Base-by-base conservation (phyloP, 371 early-diverging fungal species). In the Mucor piriformis region DNA sequence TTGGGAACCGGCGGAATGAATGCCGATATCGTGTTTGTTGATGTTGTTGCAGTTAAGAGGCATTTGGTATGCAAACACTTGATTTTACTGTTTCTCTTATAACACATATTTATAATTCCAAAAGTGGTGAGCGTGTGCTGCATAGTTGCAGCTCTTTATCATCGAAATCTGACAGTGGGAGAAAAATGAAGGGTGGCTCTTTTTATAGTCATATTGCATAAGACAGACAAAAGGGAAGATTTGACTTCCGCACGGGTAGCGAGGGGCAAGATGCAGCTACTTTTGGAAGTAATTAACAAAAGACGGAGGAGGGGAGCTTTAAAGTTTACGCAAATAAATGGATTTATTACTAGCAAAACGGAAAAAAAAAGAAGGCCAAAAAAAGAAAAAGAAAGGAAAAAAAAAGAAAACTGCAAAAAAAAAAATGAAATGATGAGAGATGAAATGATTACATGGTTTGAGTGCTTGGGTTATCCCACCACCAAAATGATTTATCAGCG, bases 401-500 rank as follows among this genome's bases (percentile, higher is more conserved):
- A 27, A 48, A 16, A 32, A 18, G 33, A 48, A 11, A 29, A 24
- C 10, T 24, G 48, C 12, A 25, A 15, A 16, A 37, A 13, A n/a
- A 37, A 37, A 37, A 16, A 25, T 7, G 16, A 34, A 4, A 1
- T n/a, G 32, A 6, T 29, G 16, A n/a, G 50, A 32, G 16, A 0
- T 15, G 21, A 11, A 3, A 18, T 50, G 10, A 48, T 61, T 59
- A 61, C 43, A 61, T 29, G 15, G 51, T 40, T 49, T 59, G 56
- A 56, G 43, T 38, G 25, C 23, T 48, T 12, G 48, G 23, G 34
- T 64, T 62, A 59, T 73, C 71, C 69, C 75, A 73, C 79, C 79
- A 78, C 57, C 67, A 67, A 54, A 78, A 78, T 10, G 66, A 70
- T 48, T 71, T 70, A 33, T 70, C 62, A 35, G 61, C 47, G 35